phyloP scores from a whole-genome alignment of 2,329 filamentous ascomycete species.

The Aspergillus ibericus region DNA sequence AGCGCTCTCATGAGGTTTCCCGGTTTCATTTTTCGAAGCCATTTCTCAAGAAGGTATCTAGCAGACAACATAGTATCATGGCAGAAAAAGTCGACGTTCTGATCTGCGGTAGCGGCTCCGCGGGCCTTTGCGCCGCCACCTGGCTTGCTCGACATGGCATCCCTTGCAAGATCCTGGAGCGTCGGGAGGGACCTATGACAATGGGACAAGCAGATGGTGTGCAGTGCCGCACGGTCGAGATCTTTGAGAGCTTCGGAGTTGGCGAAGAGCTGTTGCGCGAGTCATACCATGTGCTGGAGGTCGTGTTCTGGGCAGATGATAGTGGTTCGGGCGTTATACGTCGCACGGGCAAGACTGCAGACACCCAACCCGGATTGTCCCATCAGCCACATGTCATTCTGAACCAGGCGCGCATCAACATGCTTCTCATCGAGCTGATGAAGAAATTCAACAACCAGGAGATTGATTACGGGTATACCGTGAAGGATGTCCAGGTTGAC shows the following conservation, averaged over 20 bases:
- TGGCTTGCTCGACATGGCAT: conserved; percentile 63
- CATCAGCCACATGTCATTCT: conserved; percentile 59
- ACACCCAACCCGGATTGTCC: conserved; percentile 55
- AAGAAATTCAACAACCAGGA: conserved; percentile 41
- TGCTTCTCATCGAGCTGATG: conserved; percentile 55
- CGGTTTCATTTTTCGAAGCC: not conserved
- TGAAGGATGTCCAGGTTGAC: conserved; percentile 55
- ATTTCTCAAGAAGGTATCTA: not conserved
- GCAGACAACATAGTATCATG: conserved; percentile 5
- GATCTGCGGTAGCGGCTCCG: conserved; percentile 62
- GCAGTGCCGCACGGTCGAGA: conserved; percentile 61
- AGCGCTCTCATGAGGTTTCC: not conserved
- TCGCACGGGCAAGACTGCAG: conserved; percentile 51
- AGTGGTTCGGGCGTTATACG: conserved; percentile 39
- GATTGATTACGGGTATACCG: conserved; percentile 58
- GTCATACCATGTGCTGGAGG: conserved; percentile 59
- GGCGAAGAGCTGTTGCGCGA: conserved; percentile 56
- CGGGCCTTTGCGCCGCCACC: conserved; percentile 60
- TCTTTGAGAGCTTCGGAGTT: conserved; percentile 61
- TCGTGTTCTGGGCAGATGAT: conserved; percentile 56
- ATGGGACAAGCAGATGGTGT: conserved; percentile 65
- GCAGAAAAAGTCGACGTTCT: conserved; percentile 52
- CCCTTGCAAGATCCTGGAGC: conserved; percentile 59
- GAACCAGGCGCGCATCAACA: conserved; percentile 58
- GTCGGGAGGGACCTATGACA: conserved; percentile 54